Evolutionary conservation across 352 stramenopile species (phyloP), one percentile per base, ranked within the genome.

Genomic region (Blastocystis sp.): DNA sequence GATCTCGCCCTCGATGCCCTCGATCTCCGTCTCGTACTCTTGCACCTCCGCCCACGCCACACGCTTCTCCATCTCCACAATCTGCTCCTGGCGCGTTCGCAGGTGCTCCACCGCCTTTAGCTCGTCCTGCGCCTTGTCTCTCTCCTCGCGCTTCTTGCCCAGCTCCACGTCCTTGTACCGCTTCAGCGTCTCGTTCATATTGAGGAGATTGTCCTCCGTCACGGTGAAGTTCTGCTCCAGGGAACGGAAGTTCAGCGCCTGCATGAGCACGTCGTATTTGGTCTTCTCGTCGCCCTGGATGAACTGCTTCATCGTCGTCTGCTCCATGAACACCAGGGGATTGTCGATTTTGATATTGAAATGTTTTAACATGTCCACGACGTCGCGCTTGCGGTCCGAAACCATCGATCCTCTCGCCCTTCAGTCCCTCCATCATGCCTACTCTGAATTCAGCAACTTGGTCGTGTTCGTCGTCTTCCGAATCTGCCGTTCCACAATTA

Each of bases 311-410:
- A 67, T 67, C 24, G 49, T 81, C 24, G 49, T 67, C 27, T 81
- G 69, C 49, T 81, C 69, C 54, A 81, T 67, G 36, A 81, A 67
- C 49, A 81, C 69, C 4, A 81, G 54, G 9, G 69, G 69, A 34
- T 81, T 81, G 11, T 81, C 69, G 32, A 67, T 48, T 51, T 81
- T 67, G 6, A 81, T 81, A 44, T 81, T 67, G 54, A 73, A 73
- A n/a, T 73, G 63, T 36, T 51, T 48, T 4, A 73, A 32, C 63
- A 73, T 73, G 42, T 73, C 63, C 36, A 51, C 38, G 4, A 73
- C 16, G 27, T 73, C 63, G 3, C 27, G 16, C 38, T 73, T 73
- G 14, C 36, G 29, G 8, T 48, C 38, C 48, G 63, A 73, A 18
- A 44, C 27, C 34, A 48, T 21, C 4, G 4, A 32, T 29, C 63